These are phyloP conservation scores for Bauhinia variegata DNA, from an alignment of 306 rosid genomes.

Conservation along the genomic window DNA sequence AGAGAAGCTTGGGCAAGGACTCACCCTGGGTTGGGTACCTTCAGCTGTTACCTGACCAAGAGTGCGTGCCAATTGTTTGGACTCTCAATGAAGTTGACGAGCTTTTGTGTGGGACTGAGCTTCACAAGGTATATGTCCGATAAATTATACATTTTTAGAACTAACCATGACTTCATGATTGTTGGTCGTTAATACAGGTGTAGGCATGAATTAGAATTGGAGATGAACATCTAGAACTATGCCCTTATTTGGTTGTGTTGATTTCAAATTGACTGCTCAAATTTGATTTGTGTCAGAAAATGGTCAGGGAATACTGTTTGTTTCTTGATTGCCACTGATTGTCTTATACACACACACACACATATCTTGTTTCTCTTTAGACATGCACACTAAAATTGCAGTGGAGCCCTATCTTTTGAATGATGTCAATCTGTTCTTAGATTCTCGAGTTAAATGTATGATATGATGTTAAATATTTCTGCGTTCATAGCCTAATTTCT, in stretches of 20 bases:
- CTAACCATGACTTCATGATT: neutral
- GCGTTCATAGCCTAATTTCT: neutral
- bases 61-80: conserved; percentile 77
- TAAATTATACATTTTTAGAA: neutral
- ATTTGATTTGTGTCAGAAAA: conserved; percentile 11
- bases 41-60: conserved; percentile 64
- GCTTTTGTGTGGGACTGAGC: conserved; percentile 77
- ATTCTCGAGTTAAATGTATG: neutral
- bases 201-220: neutral
- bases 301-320: neutral
- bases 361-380: conserved; percentile 19
- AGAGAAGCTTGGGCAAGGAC: conserved; percentile 64
- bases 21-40: conserved; percentile 84
- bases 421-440: neutral
- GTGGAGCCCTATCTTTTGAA: conserved; percentile 1
- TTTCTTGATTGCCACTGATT: no score
- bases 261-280: conserved; percentile 1
- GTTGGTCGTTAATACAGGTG: neutral
- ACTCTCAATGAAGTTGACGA: conserved; percentile 53
- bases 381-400: neutral
- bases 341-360: no score
- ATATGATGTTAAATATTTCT: neutral
- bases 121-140: conserved; percentile 57
- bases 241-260: neutral
- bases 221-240: neutral